A percentile compares a stretch with the other conserved stretches of the same genome.
Evolutionary conservation across 805 yeast genomes (phyloP).

Genomic region (Scheffersomyces coipomensis): DNA sequence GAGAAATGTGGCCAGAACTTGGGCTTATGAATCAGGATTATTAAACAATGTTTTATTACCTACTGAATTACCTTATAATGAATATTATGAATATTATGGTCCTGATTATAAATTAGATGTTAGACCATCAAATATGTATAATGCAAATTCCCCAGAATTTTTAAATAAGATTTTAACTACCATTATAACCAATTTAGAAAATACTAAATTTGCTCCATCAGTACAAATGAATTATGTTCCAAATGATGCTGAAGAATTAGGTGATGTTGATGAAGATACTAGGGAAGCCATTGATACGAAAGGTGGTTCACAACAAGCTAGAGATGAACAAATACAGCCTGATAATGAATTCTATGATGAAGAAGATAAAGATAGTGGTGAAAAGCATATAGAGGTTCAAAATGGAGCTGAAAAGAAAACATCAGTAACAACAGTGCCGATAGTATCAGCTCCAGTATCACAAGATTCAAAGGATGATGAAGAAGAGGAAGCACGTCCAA

Average conservation of each 20-base stretch:
- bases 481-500: conserved; percentile 3
- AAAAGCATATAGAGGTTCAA: conserved; percentile 20
- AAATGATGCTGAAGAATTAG: conserved; percentile 79
- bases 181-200: conserved; percentile 74
- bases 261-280: conserved; percentile 84
- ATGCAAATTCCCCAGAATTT: conserved; percentile 92
- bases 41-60: conserved; percentile 77
- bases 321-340: conserved; percentile 70
- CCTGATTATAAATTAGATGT: conserved; percentile 96
- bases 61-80: conserved; percentile 85
- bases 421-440: neutral
- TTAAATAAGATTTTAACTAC: conserved; percentile 78
- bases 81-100: conserved; percentile 94
- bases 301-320: conserved; percentile 86
- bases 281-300: conserved; percentile 78
- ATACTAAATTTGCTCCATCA: conserved; percentile 95
- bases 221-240: conserved; percentile 93
- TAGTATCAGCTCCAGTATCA: neutral
- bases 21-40: conserved; percentile 92
- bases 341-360: conserved; percentile 78
- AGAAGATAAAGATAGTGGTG: conserved; percentile 48
- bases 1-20: conserved; percentile 91
- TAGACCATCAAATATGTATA: conserved; percentile 93
- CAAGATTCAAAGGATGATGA: conserved; percentile 3
- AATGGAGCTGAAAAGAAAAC: neutral